Percentiles rank a stretch among this genome's conserved stretches.
Conservation (phyloP, 208 protist species). For the Trypanosoma avium region DNA sequence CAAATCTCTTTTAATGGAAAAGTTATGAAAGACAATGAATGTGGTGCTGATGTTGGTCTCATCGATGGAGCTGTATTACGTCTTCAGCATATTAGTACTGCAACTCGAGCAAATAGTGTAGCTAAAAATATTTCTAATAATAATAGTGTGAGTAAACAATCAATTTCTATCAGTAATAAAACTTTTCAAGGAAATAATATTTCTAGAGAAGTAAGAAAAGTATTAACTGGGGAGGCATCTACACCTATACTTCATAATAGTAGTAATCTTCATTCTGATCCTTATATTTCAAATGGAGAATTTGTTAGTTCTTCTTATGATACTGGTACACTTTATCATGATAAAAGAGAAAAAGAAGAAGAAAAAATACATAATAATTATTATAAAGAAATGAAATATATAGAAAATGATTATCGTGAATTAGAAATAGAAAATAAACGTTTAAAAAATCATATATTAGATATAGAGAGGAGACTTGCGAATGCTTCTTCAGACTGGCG, state of each 20-base stretch:
- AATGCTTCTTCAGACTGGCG: conserved; percentile 26
- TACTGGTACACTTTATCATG: too few relatives aligned
- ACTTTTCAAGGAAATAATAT: not conserved
- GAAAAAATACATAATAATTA: not conserved
- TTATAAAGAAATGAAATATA: not conserved
- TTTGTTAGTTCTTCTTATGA: too few relatives aligned
- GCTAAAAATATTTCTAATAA: not conserved
- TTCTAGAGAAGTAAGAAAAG: too few relatives aligned
- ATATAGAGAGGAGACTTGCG: conserved; percentile 18
- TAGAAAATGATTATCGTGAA: not conserved
- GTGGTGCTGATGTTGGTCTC: conserved; percentile 52
- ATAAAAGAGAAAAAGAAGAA: not conserved
- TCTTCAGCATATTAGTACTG: conserved; percentile 29
- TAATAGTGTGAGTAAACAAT: not conserved
- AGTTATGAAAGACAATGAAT: conserved; percentile 30
- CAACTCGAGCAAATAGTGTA: not conserved
- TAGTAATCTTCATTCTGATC: too few relatives aligned
- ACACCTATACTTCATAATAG: too few relatives aligned
- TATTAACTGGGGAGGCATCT: too few relatives aligned
- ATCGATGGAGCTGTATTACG: conserved; percentile 55
- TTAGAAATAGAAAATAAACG: conserved; percentile 50
- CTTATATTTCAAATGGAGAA: too few relatives aligned
- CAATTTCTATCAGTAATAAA: not conserved
- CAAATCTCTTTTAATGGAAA: conserved; percentile 50
- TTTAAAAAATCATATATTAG: conserved; percentile 29